Percentiles rank a stretch among this genome's conserved stretches.
Conservation (phyloP, 441 rosid species). For the Aleurites moluccanus region DNA sequence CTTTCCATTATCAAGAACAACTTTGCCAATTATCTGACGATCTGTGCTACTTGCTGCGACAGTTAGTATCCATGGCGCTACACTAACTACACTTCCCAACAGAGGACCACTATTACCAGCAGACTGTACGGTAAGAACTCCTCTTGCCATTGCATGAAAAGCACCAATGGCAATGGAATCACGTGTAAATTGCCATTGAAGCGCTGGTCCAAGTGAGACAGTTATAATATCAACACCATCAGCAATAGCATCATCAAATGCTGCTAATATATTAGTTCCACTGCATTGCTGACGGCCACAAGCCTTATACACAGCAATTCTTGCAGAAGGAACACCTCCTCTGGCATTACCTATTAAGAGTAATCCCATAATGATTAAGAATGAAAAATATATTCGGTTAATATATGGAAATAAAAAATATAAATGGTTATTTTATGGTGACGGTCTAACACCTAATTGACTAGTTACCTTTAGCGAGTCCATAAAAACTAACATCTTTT, state of each 20-base stretch:
- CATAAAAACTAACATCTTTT: no score
- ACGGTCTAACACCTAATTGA: no score
- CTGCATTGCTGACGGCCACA: neutral
- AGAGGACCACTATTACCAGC: slow-evolving; percentile 47
- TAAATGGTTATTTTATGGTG: no score
- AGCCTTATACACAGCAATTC: slow-evolving; percentile 22
- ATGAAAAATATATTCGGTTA: no score
- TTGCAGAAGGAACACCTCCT: no score
- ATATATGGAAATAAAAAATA: no score
- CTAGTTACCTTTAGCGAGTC: no score
- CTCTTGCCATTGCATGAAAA: slow-evolving; percentile 43
- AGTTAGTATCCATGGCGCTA: slow-evolving; percentile 52
- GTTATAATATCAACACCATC: slow-evolving; percentile 31
- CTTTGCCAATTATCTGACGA: slow-evolving; percentile 37
- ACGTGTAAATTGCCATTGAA: neutral
- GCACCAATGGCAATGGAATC: slow-evolving; percentile 33
- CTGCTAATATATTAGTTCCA: no score
- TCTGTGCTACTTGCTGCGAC: slow-evolving; percentile 54
- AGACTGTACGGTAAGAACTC: slow-evolving; percentile 38
- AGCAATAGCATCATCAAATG: neutral
- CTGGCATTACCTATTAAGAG: no score
- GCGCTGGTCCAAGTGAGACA: neutral
- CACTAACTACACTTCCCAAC: slow-evolving; percentile 15
- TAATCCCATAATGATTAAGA: no score
- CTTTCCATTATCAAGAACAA: slow-evolving; percentile 43